These are phyloP conservation scores for Bipolaris bicolor DNA, from an alignment of 2,329 filamentous ascomycete genomes.

Conservation along the genomic window DNA sequence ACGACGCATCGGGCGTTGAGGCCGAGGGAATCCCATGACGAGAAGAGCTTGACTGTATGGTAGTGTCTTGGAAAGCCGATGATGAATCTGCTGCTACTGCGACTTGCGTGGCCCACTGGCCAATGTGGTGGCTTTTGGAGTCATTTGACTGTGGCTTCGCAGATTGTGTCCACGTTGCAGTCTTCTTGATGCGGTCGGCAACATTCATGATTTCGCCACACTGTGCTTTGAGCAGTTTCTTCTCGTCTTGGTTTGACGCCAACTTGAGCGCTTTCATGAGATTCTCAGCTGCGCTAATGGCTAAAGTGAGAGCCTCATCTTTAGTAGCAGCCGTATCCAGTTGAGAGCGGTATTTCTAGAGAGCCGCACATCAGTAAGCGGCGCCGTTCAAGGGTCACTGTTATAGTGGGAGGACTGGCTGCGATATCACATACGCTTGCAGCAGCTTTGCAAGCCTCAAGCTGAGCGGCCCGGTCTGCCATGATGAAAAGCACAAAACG, in stretches of 20 bases:
- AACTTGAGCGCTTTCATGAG: constrained; percentile 78
- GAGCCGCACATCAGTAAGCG: constrained; percentile 24
- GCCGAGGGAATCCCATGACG: constrained; percentile 16
- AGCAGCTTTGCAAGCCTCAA: constrained; percentile 40
- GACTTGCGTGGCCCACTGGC: constrained; percentile 33
- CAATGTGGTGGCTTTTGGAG: constrained; percentile 24
- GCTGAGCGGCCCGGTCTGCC: constrained; percentile 34
- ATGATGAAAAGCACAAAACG: constrained; percentile 22
- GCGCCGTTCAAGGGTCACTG: not conserved
- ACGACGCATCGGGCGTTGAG: constrained; percentile 11
- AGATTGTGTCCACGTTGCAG: constrained; percentile 32
- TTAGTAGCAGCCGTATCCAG: constrained; percentile 60
- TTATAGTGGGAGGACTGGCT: constrained; percentile 9
- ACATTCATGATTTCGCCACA: constrained; percentile 71
- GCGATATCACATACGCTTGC: constrained; percentile 43
- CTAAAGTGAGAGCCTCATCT: constrained; percentile 72
- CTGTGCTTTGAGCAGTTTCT: constrained; percentile 68
- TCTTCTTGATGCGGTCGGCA: constrained; percentile 76
- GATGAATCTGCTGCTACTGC: constrained; percentile 12
- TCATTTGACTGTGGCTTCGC: constrained; percentile 10
- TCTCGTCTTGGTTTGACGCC: constrained; percentile 67
- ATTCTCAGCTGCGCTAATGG: constrained; percentile 77
- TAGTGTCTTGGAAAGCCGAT: constrained; percentile 3
- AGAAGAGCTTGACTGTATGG: constrained; percentile 15
- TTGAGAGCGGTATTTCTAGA: constrained; percentile 45